A percentile compares a stretch with the other conserved stretches of the same genome.
These are phyloP conservation scores for Sphagnurus paluster DNA, from an alignment of 1,284 basidiomycete genomes.

Conservation along the genomic window DNA sequence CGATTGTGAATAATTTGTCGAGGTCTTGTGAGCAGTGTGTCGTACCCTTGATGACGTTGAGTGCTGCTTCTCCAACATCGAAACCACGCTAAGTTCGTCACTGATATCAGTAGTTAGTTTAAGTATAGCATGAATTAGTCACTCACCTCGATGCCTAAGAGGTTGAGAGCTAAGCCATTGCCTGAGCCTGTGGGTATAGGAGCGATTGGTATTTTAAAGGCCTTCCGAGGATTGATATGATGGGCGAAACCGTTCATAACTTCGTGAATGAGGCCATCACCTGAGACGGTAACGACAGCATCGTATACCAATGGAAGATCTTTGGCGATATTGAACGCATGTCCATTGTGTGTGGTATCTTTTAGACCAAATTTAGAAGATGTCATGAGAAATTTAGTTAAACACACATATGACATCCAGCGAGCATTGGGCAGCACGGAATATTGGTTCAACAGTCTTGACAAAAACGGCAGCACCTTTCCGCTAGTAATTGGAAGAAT, in stretches of 20 bases:
- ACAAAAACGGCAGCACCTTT: constrained; percentile 64
- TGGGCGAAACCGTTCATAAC: constrained; percentile 89
- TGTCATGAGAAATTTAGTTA: neutral
- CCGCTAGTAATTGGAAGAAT: constrained; percentile 47
- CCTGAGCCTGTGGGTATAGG: constrained; percentile 90
- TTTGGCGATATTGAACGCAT: constrained; percentile 74
- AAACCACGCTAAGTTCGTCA: constrained; percentile 57
- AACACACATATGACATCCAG: constrained; percentile 59
- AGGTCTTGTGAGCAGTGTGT: constrained; percentile 3
- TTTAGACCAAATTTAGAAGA: neutral
- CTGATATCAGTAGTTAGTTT: neutral
- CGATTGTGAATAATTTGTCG: too few relatives aligned
- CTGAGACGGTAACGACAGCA: constrained; percentile 82
- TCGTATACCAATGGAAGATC: constrained; percentile 69
- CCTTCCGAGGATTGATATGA: constrained; percentile 67
- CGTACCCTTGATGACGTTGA: constrained; percentile 88
- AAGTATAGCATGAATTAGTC: neutral
- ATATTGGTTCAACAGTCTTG: constrained; percentile 76
- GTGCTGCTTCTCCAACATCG: constrained; percentile 71
- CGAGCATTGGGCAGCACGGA: constrained; percentile 74
- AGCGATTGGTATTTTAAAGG: constrained; percentile 76
- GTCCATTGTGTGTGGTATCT: constrained; percentile 75
- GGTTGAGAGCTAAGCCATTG: constrained; percentile 78
- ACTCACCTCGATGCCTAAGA: constrained; percentile 65
- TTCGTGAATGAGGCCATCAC: constrained; percentile 91